A percentile compares a stretch with the other conserved stretches of the same genome.
phyloP scores from a whole-genome alignment of 2,329 filamentous ascomycete species.

The Aureobasidium sp. region DNA sequence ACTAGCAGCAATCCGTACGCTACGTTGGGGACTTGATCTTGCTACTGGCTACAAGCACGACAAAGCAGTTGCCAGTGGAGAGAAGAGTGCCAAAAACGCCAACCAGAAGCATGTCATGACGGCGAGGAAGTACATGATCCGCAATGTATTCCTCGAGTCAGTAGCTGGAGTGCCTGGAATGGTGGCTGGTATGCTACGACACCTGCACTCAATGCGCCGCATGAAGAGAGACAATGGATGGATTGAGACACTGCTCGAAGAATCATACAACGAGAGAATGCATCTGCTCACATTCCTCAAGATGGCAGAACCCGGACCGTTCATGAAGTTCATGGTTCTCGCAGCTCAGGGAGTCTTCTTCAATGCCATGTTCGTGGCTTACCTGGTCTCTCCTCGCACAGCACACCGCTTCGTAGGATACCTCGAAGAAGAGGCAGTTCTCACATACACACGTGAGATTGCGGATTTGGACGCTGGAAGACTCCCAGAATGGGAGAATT shows the following conservation, averaged over 20 bases:
- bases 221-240: constrained; percentile 89
- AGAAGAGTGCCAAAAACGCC: constrained; percentile 42
- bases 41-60: constrained; percentile 76
- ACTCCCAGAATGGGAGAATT: constrained; percentile 72
- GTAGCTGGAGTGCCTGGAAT: constrained; percentile 95
- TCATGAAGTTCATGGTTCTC: constrained; percentile 89
- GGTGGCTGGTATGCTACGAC: constrained; percentile 90
- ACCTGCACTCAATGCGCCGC: constrained; percentile 73
- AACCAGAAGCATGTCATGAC: constrained; percentile 62
- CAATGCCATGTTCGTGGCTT: constrained; percentile 84
- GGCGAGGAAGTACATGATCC: constrained; percentile 80
- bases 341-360: constrained; percentile 94
- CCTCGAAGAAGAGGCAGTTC: constrained; percentile 91
- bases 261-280: constrained; percentile 31
- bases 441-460: constrained; percentile 89
- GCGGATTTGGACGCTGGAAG: constrained; percentile 79
- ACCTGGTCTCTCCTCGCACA: constrained; percentile 77
- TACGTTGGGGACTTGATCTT: constrained; percentile 74
- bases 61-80: constrained; percentile 36
- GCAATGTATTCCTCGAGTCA: constrained; percentile 89
- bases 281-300: constrained; percentile 89
- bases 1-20: constrained; percentile 65
- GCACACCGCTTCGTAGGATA: constrained; percentile 96
- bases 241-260: constrained; percentile 52
- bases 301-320: constrained; percentile 71